Conservation (phyloP, 345 rosid species). For the Melaleuca quinquenervia region DNA sequence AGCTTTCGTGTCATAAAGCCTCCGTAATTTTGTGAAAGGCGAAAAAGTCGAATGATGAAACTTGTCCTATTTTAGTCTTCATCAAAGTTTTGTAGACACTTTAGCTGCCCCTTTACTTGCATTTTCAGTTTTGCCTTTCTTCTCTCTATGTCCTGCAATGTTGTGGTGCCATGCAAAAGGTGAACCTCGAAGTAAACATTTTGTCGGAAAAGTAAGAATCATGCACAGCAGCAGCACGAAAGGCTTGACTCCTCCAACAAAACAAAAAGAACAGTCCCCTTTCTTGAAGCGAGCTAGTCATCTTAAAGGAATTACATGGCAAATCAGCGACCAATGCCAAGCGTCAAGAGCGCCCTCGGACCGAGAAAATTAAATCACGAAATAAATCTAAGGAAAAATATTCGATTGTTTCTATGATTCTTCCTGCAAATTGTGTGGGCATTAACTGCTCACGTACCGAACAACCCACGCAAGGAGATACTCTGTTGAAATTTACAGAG, state of each 20-base stretch:
- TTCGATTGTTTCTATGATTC: neutral
- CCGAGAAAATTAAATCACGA: neutral
- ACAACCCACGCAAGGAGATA: neutral
- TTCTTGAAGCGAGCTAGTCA: neutral
- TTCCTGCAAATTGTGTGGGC: neutral
- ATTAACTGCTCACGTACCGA: neutral
- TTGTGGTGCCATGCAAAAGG: neutral
- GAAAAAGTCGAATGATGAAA: neutral
- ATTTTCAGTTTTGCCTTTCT: neutral
- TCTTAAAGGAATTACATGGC: neutral
- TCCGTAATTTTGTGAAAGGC: neutral
- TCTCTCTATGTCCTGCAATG: neutral
- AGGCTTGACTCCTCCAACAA: neutral
- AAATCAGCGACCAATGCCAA: neutral
- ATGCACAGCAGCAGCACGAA: neutral
- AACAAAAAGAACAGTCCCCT: neutral
- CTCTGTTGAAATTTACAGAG: neutral
- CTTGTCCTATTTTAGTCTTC: neutral
- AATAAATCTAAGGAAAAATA: neutral
- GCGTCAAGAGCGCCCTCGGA: neutral
- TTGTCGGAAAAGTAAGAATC: neutral
- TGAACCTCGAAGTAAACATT: neutral
- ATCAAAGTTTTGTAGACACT: neutral
- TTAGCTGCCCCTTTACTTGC: neutral
- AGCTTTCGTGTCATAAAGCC: neutral